Base-by-base conservation (phyloP, 352 stramenopile species). In the Pythium volutum region DNA sequence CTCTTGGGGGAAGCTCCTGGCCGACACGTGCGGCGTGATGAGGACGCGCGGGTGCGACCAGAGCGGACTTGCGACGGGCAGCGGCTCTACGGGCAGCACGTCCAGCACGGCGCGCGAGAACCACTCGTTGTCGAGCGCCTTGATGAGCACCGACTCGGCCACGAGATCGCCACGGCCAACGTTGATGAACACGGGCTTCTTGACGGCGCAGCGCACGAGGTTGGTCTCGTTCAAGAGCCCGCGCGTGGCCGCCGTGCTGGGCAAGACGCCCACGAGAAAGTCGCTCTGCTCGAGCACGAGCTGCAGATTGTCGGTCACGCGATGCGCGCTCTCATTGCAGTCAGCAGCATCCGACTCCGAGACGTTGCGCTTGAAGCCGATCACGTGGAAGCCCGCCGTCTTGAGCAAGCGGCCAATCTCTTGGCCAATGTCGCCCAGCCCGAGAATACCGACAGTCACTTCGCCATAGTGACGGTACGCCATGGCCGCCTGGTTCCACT, bases 101-200 rank as follows among this genome's bases (percentile, higher is more conserved):
- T 90, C 81, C 34, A 90, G 69, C 57, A 87, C 79, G 4, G 78
- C 78, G n/a, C 61, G 66, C 27, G 79, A 85, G 38, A 97, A 65
- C 43, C 73, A 78, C 2, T 71, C 36, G 1, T 74, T 57, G 63
- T 95, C 78, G 22, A 97, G 69, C 38, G 85, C 77, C 7, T 66
- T 25, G 26, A 96, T 4, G 50, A 97, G 65, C 41, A 67, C 66
- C 29, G 43, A 45, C 62, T 95, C 83, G 22, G 66, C 63, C 50
- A 95, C 77, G 4, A 97, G 69, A 60, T 97, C 87, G 14, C 89
- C 89, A 45, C 87, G 79, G 4, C 89, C 89, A 54, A 93, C 84
- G 67, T 96, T 96, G 66, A 96, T 79, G 55, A 97, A 84, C 51
- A 94, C 79, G 18, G 87, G 83, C 61, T 79, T 67, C 62, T 74